These are phyloP conservation scores for Apiotrichum domesticum DNA, from an alignment of 1,284 basidiomycete genomes.

Conservation along the genomic window DNA sequence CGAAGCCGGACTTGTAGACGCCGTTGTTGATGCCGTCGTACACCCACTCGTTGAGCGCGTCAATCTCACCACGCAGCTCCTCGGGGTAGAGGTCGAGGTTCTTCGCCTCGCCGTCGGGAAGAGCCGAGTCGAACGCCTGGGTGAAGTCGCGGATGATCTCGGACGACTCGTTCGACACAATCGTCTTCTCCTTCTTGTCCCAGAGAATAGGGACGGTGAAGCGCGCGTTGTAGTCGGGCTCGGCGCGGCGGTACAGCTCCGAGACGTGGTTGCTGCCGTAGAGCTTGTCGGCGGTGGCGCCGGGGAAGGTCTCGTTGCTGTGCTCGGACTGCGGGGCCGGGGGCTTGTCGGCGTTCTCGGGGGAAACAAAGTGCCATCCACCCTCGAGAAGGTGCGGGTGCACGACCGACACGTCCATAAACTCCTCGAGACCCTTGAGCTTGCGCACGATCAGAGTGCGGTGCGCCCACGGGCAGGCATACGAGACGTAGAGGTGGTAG, in stretches of 20 bases:
- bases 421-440: constrained; percentile 82
- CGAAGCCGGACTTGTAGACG: constrained; percentile 81
- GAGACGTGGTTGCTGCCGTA: constrained; percentile 66
- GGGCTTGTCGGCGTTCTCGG: constrained; percentile 23
- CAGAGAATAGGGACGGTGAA: constrained; percentile 91
- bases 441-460: constrained; percentile 80
- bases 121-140: constrained; percentile 64
- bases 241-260: constrained; percentile 75
- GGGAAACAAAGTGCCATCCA: constrained; percentile 80
- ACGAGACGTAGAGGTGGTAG: constrained; percentile 83
- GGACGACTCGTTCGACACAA: constrained; percentile 92
- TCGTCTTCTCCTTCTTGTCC: constrained; percentile 83
- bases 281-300: constrained; percentile 64
- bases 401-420: constrained; percentile 74
- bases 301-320: constrained; percentile 59
- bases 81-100: constrained; percentile 72
- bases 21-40: constrained; percentile 61
- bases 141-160: constrained; percentile 94
- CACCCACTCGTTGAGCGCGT: constrained; percentile 80
- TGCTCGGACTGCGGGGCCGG: constrained; percentile 30
- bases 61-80: constrained; percentile 67
- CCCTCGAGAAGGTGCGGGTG: constrained; percentile 75
- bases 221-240: constrained; percentile 60
- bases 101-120: constrained; percentile 60
- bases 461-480: constrained; percentile 85